A percentile compares a stretch with the other conserved stretches of the same genome.
Evolutionary conservation across 176 grass and related monocot genomes (phyloP).

Genomic region (Dactylis glomerata): DNA sequence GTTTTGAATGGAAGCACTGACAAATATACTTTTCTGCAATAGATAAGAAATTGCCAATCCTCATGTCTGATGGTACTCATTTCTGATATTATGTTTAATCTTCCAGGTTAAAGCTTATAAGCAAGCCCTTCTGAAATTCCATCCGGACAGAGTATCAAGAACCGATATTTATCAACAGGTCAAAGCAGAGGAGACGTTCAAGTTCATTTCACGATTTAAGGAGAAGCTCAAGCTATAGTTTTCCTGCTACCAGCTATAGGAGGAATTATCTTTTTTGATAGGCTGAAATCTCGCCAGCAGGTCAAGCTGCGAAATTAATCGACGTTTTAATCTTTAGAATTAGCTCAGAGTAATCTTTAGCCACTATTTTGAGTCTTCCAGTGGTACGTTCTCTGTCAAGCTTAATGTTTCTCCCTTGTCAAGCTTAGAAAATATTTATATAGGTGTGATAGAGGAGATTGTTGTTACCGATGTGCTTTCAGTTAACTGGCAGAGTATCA

Average conservation of each 20-base stretch:
- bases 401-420: not conserved
- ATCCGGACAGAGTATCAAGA: conserved; percentile 79
- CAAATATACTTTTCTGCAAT: not conserved
- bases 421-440: conserved; percentile 22
- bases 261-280: not conserved
- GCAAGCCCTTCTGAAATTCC: conserved; percentile 80
- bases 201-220: conserved; percentile 91
- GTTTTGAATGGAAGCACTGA: not conserved
- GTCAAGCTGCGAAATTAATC: not conserved
- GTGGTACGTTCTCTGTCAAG: not conserved
- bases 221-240: conserved; percentile 47
- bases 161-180: conserved; percentile 76
- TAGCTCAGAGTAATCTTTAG: conserved; percentile 2
- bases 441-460: conserved; percentile 1
- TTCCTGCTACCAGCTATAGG: not conserved
- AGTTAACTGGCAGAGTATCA: conserved; percentile 1
- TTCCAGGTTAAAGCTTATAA: conserved; percentile 86
- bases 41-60: not conserved
- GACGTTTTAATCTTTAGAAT: conserved; percentile 24
- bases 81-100: conserved; percentile 10
- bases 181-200: conserved; percentile 93
- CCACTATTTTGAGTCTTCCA: not conserved
- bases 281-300: conserved; percentile 11
- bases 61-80: not conserved
- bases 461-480: not conserved